These are phyloP conservation scores for Pholiota adiposa DNA, from an alignment of 1,284 basidiomycete species.

Conservation along the genomic window DNA sequence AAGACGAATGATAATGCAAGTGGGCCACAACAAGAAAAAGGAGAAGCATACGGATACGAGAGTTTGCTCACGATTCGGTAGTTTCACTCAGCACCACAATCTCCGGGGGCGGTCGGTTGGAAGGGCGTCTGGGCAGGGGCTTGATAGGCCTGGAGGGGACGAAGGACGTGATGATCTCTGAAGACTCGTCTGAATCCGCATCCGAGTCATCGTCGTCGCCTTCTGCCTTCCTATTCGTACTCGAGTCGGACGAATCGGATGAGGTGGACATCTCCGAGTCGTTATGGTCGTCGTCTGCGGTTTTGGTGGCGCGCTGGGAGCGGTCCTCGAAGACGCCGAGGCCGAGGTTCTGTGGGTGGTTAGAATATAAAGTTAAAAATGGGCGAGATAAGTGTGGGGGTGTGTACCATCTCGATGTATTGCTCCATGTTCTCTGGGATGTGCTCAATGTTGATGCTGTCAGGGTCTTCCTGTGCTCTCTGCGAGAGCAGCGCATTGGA, in stretches of 20 bases:
- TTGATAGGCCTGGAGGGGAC: constrained; percentile 40
- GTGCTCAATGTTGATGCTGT: constrained; percentile 68
- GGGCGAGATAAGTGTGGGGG: constrained; percentile 5
- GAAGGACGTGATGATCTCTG: constrained; percentile 41
- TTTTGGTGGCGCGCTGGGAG: constrained; percentile 24
- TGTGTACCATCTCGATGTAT: constrained; percentile 70
- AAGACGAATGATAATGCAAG: neutral
- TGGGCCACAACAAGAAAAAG: neutral
- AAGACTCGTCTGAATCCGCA: constrained; percentile 36
- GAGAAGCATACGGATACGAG: neutral
- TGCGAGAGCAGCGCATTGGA: constrained; percentile 59
- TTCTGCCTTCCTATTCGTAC: constrained; percentile 21
- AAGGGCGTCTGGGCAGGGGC: constrained; percentile 44
- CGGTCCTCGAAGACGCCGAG: constrained; percentile 63
- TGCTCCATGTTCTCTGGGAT: constrained; percentile 46
- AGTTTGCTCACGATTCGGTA: constrained; percentile 1
- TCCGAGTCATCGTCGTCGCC: constrained; percentile 31
- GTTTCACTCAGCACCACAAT: constrained; percentile 31
- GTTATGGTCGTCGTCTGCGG: constrained; percentile 23
- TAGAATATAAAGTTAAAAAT: constrained; percentile 6
- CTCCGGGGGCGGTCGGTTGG: constrained; percentile 25
- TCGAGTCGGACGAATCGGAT: constrained; percentile 24
- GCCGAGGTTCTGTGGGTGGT: constrained; percentile 57
- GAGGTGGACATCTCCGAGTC: constrained; percentile 38
- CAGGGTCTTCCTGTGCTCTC: constrained; percentile 48